Evolutionary conservation across 2,329 filamentous ascomycete species (phyloP).

Genomic region (Apiospora rasikravindrae): DNA sequence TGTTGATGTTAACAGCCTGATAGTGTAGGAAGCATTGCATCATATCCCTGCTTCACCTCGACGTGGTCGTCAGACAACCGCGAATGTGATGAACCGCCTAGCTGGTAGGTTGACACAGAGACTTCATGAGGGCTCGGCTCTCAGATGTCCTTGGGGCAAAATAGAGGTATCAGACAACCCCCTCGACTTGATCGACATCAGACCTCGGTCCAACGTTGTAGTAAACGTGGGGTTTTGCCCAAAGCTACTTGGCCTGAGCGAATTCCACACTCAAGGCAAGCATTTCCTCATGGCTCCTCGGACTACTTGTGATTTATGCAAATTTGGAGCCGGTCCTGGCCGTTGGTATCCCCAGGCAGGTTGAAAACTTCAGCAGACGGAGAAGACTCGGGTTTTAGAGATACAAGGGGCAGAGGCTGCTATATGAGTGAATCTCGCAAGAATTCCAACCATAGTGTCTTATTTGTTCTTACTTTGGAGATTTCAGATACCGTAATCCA

Average conservation of each 20-base stretch:
- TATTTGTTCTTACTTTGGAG: neutral
- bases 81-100: neutral
- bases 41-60: neutral
- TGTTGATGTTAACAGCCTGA: constrained; percentile 6
- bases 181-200: neutral
- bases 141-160: neutral
- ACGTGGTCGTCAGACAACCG: neutral
- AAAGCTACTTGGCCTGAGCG: neutral
- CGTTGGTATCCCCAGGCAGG: neutral
- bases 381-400: neutral
- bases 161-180: neutral
- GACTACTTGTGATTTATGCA: neutral
- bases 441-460: neutral
- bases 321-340: neutral
- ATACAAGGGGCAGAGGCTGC: neutral
- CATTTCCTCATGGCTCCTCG: neutral
- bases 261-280: neutral
- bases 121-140: neutral
- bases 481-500: neutral
- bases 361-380: neutral
- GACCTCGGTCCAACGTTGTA: neutral
- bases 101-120: neutral
- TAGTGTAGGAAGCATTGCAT: constrained; percentile 11
- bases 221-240: neutral
- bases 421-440: neutral